Evolutionary conservation across 257 asterid genomes (phyloP).

Genomic region (Primulina huaijiensis): DNA sequence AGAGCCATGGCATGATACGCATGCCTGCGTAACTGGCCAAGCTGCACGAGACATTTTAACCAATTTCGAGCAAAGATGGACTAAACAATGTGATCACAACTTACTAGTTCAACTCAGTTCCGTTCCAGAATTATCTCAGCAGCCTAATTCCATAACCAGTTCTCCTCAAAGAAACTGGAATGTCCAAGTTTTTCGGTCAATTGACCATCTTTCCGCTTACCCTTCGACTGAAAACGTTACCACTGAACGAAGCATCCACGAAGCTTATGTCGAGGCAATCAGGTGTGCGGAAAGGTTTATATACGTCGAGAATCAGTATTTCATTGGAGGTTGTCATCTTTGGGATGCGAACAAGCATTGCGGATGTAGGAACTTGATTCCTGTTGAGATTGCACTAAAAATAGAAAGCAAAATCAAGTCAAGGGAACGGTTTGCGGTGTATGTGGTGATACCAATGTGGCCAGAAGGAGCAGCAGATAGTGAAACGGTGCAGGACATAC

Average conservation of each 20-base stretch:
- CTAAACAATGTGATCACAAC: conserved; percentile 69
- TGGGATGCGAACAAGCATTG: conserved; percentile 78
- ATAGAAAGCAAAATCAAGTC: conserved; percentile 57
- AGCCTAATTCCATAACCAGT: conserved; percentile 26
- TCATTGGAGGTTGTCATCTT: conserved; percentile 80
- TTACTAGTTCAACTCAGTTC: conserved; percentile 45
- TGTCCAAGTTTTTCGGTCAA: conserved; percentile 79
- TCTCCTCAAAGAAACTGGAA: conserved; percentile 51
- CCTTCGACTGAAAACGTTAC: conserved; percentile 47
- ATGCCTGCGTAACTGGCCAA: conserved; percentile 67
- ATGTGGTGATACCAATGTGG: conserved; percentile 88
- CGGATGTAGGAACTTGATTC: conserved; percentile 84
- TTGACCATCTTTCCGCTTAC: conserved; percentile 63
- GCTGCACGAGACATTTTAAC: conserved; percentile 67
- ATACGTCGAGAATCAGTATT: conserved; percentile 85
- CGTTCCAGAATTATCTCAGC: conserved; percentile 50
- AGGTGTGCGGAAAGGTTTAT: conserved; percentile 72
- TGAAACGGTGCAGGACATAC: conserved; percentile 70
- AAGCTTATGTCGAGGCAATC: conserved; percentile 81
- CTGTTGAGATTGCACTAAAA: conserved; percentile 75
- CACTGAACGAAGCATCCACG: conserved; percentile 68
- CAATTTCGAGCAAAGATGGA: conserved; percentile 91
- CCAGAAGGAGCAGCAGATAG: conserved; percentile 87
- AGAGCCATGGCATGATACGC: conserved; percentile 94
- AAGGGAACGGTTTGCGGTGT: conserved; percentile 58